Conservation (phyloP, 352 stramenopile genomes). For the Pythium insidiosum region DNA sequence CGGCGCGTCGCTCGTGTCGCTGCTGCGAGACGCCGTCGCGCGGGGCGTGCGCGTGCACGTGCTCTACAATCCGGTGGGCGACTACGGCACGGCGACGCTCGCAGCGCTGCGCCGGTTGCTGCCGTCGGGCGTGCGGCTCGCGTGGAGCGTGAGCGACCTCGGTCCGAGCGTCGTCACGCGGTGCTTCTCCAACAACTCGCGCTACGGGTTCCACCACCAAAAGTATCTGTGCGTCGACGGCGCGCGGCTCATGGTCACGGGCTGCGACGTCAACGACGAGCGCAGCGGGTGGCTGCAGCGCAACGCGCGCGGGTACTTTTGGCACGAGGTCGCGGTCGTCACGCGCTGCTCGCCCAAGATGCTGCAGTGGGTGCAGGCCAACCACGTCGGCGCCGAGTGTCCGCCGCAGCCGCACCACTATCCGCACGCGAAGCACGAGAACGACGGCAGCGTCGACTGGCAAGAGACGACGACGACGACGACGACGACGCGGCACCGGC, state of each 20-base stretch:
- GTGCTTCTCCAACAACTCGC: constrained; percentile 65
- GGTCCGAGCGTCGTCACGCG: constrained; percentile 31
- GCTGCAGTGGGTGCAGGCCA: constrained; percentile 47
- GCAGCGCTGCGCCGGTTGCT: constrained; percentile 36
- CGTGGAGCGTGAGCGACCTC: constrained; percentile 59
- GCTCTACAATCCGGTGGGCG: constrained; percentile 62
- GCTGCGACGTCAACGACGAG: constrained; percentile 69
- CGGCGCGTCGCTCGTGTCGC: constrained; percentile 44
- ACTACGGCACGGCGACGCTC: constrained; percentile 64
- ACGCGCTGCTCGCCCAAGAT: constrained; percentile 34
- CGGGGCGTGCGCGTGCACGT: constrained; percentile 60
- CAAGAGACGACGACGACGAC: no score
- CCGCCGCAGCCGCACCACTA: no score
- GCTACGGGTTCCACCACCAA: constrained; percentile 78
- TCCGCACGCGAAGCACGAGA: no score
- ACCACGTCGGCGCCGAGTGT: constrained; percentile 35
- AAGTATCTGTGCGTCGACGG: constrained; percentile 75
- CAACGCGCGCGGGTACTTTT: constrained; percentile 66
- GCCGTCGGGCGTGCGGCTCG: constrained; percentile 35
- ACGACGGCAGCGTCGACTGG: no score
- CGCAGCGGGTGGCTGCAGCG: constrained; percentile 52
- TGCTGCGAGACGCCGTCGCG: constrained; percentile 41
- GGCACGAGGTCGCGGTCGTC: constrained; percentile 68
- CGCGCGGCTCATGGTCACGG: constrained; percentile 57
- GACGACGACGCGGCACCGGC: no score